A percentile compares a stretch with the other conserved stretches of the same genome.
phyloP scores from a whole-genome alignment of 495 filamentous ascomycete species.

The Neurospora discreta region DNA sequence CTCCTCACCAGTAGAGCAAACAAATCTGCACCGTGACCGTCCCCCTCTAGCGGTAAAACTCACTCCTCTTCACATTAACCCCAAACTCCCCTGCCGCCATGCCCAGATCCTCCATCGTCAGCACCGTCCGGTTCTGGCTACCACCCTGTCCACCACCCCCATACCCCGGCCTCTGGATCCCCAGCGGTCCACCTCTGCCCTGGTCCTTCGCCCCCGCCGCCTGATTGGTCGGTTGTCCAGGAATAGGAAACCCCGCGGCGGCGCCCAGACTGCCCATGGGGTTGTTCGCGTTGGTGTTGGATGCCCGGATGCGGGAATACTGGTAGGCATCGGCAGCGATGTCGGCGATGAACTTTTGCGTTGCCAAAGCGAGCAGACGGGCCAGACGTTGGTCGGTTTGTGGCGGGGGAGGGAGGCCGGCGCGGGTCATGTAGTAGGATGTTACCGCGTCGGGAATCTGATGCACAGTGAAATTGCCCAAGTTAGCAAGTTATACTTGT shows the following conservation, averaged over 20 bases:
- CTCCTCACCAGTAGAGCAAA: not conserved
- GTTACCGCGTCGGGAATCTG: conserved; percentile 98
- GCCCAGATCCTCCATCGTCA: conserved; percentile 98
- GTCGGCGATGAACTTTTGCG: conserved; percentile 96
- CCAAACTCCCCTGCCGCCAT: conserved; percentile 97
- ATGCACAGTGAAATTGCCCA: too few species aligned
- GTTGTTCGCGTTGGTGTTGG: conserved; percentile 77
- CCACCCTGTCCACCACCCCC: conserved; percentile 88
- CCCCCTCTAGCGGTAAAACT: conserved; percentile 72
- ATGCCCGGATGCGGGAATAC: conserved; percentile 85
- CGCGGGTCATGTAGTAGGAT: conserved; percentile 92
- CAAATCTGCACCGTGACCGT: too few species aligned
- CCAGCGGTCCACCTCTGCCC: conserved; percentile 55
- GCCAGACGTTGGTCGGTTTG: conserved; percentile 79
- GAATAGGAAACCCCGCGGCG: conserved; percentile 58
- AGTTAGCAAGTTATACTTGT: not conserved
- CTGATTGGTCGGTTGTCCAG: conserved; percentile 43
- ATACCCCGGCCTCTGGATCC: conserved; percentile 83
- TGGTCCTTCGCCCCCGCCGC: conserved; percentile 47
- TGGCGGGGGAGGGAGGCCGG: conserved; percentile 81
- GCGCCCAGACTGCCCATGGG: conserved; percentile 78
- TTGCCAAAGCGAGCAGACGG: conserved; percentile 86
- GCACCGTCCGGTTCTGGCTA: conserved; percentile 80
- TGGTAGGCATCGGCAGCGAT: conserved; percentile 97
- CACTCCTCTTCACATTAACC: conserved; percentile 89